Conservation (phyloP, 768 basidiomycete species). For the Cystofilobasidium ferigula region DNA sequence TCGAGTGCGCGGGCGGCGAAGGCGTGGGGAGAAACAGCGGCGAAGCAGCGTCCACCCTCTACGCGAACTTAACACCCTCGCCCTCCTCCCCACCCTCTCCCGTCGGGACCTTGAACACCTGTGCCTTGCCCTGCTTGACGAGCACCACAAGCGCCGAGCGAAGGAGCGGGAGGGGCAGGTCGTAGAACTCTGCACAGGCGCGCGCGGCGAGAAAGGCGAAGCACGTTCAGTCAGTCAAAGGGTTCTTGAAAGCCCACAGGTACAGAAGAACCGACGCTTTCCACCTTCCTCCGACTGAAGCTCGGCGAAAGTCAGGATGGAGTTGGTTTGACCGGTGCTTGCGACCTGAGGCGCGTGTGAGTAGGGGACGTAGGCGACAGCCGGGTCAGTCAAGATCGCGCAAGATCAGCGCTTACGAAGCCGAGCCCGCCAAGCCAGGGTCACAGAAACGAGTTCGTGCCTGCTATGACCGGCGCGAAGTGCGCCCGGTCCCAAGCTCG, state of each 20-base stretch:
- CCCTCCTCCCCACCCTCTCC: constrained; percentile 33
- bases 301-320: constrained; percentile 43
- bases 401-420: too few relatives aligned
- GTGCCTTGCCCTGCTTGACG: constrained; percentile 40
- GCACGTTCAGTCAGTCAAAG: background rate
- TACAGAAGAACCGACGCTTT: background rate
- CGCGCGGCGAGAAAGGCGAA: background rate
- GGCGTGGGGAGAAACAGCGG: too few relatives aligned
- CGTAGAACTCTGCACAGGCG: constrained; percentile 42
- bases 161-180: constrained; percentile 37
- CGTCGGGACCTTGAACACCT: constrained; percentile 39
- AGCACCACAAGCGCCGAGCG: constrained; percentile 39
- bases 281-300: constrained; percentile 30
- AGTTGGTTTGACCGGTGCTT: constrained; percentile 38
- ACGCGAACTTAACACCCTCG: constrained; percentile 42
- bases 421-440: too few relatives aligned
- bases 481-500: background rate
- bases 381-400: too few relatives aligned
- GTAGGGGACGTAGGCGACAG: background rate
- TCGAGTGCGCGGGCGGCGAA: too few relatives aligned
- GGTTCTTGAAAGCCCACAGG: too few relatives aligned
- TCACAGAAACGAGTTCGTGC: too few relatives aligned
- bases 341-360: constrained; percentile 33
- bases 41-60: background rate
- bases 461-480: background rate